Conservation (phyloP, 1,139 yeast species). For the Yarrowia galli region DNA sequence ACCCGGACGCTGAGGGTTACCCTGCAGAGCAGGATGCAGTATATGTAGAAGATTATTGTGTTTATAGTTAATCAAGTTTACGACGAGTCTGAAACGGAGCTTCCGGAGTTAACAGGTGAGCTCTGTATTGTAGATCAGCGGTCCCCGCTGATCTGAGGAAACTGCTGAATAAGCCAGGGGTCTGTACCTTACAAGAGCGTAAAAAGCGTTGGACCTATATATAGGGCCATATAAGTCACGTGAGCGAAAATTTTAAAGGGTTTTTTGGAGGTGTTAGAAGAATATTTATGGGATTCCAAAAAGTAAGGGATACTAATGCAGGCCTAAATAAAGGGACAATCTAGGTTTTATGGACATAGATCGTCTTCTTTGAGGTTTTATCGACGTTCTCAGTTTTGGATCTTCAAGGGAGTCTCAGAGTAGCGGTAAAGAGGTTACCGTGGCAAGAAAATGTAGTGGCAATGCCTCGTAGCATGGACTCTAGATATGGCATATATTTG, state of each 20-base stretch:
- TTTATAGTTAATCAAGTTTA: not conserved
- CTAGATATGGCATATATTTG: too few relatives aligned
- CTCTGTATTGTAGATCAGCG: not conserved
- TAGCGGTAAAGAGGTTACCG: too few relatives aligned
- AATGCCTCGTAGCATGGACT: too few relatives aligned
- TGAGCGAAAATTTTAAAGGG: not conserved
- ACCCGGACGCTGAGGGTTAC: not conserved
- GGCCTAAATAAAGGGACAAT: not conserved
- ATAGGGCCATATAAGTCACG: conserved; percentile 6
- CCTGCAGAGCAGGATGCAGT: not conserved
- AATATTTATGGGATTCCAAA: not conserved
- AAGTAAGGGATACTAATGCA: not conserved
- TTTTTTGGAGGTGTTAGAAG: not conserved
- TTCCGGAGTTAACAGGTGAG: not conserved
- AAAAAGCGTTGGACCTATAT: not conserved
- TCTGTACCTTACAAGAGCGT: too few relatives aligned
- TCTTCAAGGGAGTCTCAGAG: too few relatives aligned
- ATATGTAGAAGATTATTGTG: not conserved
- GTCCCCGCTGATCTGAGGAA: not conserved
- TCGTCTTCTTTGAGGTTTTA: not conserved
- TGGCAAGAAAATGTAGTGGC: too few relatives aligned
- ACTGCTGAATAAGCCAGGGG: too few relatives aligned
- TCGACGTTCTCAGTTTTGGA: too few relatives aligned
- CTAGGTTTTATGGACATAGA: not conserved
- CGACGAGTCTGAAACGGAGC: too few relatives aligned